These are phyloP conservation scores for Macroventuria anomochaeta DNA, from an alignment of 2,329 filamentous ascomycete species.

Conservation along the genomic window DNA sequence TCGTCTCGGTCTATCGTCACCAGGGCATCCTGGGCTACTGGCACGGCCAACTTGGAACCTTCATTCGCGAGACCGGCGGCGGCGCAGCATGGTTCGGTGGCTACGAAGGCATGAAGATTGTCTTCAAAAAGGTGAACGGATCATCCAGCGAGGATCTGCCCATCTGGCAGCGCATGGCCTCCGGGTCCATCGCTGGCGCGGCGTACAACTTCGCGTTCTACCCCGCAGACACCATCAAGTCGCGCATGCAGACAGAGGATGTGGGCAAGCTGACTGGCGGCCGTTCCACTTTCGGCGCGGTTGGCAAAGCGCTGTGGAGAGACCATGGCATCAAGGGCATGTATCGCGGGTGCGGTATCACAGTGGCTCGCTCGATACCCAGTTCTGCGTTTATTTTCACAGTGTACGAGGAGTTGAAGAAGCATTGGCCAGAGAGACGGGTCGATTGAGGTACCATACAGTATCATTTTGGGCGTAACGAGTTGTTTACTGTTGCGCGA, in stretches of 20 bases:
- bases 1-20: conserved; percentile 79
- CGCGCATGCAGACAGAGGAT: conserved; percentile 90
- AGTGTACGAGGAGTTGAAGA: conserved; percentile 85
- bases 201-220: conserved; percentile 98
- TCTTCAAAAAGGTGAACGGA: conserved; percentile 65
- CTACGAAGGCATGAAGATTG: conserved; percentile 63
- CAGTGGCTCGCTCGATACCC: conserved; percentile 82
- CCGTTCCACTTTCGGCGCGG: conserved; percentile 73
- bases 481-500: conserved; percentile 11
- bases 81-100: conserved; percentile 88
- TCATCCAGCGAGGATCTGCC: conserved; percentile 65
- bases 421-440: conserved; percentile 39
- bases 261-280: conserved; percentile 61
- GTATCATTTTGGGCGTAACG: conserved; percentile 4
- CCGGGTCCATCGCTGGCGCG: conserved; percentile 87
- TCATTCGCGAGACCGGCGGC: conserved; percentile 92
- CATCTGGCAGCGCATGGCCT: conserved; percentile 84
- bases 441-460: neutral
- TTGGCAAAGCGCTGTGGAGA: conserved; percentile 76
- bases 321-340: conserved; percentile 82
- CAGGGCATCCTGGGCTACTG: conserved; percentile 89
- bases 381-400: conserved; percentile 99
- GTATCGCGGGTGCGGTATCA: conserved; percentile 95
- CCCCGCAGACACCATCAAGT: conserved; percentile 96
- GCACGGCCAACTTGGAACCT: conserved; percentile 91